phyloP scores from a whole-genome alignment of 2,329 filamentous ascomycete species.

The Aspergillus spinulosporus region DNA sequence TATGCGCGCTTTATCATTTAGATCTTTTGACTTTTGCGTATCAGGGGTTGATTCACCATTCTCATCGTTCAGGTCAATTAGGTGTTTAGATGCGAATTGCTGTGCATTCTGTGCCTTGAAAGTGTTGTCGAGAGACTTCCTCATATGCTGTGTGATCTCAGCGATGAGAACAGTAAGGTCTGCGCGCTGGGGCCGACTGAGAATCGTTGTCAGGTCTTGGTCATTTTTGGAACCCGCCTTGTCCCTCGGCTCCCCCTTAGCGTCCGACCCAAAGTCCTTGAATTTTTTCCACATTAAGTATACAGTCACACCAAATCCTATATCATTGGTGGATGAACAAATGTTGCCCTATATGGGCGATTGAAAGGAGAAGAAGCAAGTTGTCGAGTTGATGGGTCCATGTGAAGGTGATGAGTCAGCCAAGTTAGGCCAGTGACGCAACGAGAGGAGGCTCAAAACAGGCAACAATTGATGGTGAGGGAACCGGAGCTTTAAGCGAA shows the following conservation, averaged over 20 bases:
- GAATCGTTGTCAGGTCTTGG: conserved; percentile 45
- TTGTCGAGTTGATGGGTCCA: conserved; percentile 1
- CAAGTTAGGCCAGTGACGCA: conserved; percentile 4
- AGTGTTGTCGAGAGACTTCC: conserved; percentile 38
- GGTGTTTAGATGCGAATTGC: neutral
- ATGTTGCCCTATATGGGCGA: neutral
- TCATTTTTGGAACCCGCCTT: conserved; percentile 26
- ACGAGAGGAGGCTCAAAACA: neutral
- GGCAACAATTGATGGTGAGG: neutral
- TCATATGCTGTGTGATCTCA: conserved; percentile 43
- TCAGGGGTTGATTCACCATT: conserved; percentile 9
- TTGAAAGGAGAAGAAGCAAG: neutral
- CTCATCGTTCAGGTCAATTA: conserved; percentile 11
- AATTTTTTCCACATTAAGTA: conserved; percentile 33
- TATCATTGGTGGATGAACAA: neutral
- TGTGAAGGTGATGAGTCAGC: conserved; percentile 25
- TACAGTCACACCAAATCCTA: conserved; percentile 12
- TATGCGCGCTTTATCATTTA: conserved; percentile 8
- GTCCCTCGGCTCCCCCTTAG: conserved; percentile 20
- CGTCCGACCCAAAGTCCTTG: conserved; percentile 34
- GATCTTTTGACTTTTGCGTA: neutral
- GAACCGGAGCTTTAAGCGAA: neutral
- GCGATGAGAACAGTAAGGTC: conserved; percentile 46
- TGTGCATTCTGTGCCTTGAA: conserved; percentile 33
- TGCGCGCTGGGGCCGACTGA: conserved; percentile 44